Conservation (phyloP, 2,329 filamentous ascomycete species). For the Davidsoniella australis region DNA sequence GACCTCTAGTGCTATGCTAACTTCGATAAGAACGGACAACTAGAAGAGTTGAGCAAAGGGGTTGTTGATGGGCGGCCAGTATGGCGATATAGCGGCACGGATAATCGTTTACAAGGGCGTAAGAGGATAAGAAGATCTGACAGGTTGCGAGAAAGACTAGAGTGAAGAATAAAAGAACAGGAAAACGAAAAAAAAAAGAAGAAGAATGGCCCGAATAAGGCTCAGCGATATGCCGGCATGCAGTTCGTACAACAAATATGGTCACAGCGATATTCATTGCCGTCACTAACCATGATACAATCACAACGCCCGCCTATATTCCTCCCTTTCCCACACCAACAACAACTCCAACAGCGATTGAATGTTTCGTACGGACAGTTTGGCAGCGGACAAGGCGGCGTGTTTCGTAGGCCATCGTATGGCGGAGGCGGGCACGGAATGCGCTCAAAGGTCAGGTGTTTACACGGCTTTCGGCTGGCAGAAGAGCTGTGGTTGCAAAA, state of each 20-base stretch:
- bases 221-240: constrained; percentile 24
- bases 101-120: too few species aligned
- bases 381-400: constrained; percentile 28
- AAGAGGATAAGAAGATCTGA: too few species aligned
- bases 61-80: too few species aligned
- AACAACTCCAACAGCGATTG: constrained; percentile 36
- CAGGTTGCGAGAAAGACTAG: background rate
- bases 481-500: constrained; percentile 28
- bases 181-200: background rate
- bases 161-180: background rate
- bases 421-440: constrained; percentile 32
- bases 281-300: constrained; percentile 35
- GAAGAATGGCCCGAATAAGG: background rate
- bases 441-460: constrained; percentile 25
- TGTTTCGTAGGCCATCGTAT: constrained; percentile 20
- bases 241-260: constrained; percentile 37
- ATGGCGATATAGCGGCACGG: too few species aligned
- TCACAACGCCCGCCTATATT: constrained; percentile 33
- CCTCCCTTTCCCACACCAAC: constrained; percentile 37
- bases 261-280: constrained; percentile 31
- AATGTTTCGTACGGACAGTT: constrained; percentile 33
- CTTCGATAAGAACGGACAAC: too few species aligned
- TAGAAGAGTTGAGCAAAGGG: too few species aligned
- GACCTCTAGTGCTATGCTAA: too few species aligned
- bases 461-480: constrained; percentile 24